Percentiles rank a stretch among this genome's conserved stretches.
Evolutionary conservation across 1,284 basidiomycete species (phyloP).

Genomic region (Cryptococcus sp.): DNA sequence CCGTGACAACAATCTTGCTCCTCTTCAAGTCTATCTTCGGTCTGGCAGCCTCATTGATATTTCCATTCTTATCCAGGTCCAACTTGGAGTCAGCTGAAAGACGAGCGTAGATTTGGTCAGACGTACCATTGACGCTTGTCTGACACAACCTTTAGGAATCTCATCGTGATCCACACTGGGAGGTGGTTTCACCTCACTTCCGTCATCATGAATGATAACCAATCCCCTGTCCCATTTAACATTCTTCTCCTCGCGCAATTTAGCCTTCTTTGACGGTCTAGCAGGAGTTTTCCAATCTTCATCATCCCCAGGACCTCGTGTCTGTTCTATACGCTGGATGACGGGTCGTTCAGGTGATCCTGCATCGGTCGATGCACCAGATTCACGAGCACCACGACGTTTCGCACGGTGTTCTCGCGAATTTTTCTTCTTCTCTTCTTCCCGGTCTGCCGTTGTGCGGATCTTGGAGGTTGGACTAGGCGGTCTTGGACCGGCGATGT

Average conservation of each 20-base stretch:
- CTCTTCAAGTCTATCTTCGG: conserved; percentile 61
- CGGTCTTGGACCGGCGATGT: conserved; percentile 65
- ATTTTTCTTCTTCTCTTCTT: conserved; percentile 62
- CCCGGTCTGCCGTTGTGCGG: conserved; percentile 63
- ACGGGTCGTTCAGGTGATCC: conserved; percentile 16
- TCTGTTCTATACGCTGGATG: conserved; percentile 15
- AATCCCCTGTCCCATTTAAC: conserved; percentile 77
- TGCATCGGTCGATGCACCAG: conserved; percentile 49
- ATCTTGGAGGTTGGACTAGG: conserved; percentile 73
- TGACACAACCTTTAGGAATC: neutral
- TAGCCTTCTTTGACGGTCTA: conserved; percentile 27
- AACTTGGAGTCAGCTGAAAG: conserved; percentile 50
- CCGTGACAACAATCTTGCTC: conserved; percentile 69
- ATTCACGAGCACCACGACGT: conserved; percentile 47
- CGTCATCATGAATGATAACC: conserved; percentile 33
- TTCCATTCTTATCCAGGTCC: conserved; percentile 69
- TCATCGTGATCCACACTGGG: neutral
- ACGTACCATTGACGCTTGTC: conserved; percentile 55
- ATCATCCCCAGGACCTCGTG: conserved; percentile 68
- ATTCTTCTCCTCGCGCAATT: conserved; percentile 47
- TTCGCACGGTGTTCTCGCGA: conserved; percentile 63
- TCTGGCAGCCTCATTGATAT: conserved; percentile 59
- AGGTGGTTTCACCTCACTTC: conserved; percentile 7
- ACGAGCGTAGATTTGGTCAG: conserved; percentile 4
- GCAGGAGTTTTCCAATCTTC: conserved; percentile 70